phyloP scores from a whole-genome alignment of 2,329 filamentous ascomycete genomes.

The Tolypocladium ovalisporum region DNA sequence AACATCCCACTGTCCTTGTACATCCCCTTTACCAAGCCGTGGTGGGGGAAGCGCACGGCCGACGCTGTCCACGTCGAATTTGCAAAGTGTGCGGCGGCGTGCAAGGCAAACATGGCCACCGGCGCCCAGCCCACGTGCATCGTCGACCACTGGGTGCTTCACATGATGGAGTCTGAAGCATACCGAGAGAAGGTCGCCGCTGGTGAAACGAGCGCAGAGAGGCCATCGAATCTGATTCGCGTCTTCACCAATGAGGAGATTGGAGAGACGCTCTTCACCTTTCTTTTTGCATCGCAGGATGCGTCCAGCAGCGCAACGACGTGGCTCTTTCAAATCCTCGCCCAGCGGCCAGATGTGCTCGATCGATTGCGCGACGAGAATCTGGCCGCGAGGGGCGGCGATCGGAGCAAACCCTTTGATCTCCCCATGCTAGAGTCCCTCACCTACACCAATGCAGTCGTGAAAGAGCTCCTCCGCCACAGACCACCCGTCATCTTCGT shows the following conservation, averaged over 20 bases:
- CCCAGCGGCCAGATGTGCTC: slow-evolving; percentile 37
- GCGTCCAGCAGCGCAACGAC: slow-evolving; percentile 41
- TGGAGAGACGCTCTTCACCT: slow-evolving; percentile 38
- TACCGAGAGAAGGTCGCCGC: slow-evolving; percentile 55
- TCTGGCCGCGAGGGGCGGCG: slow-evolving; percentile 28
- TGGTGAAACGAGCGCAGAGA: slow-evolving; percentile 33
- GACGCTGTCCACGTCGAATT: slow-evolving; percentile 64
- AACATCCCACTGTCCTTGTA: slow-evolving; percentile 63
- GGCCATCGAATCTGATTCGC: slow-evolving; percentile 35
- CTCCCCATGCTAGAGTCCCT: slow-evolving; percentile 36
- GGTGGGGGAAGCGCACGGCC: slow-evolving; percentile 65
- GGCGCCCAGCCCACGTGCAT: slow-evolving; percentile 62
- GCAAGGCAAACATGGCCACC: slow-evolving; percentile 59
- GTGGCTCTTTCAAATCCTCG: slow-evolving; percentile 40
- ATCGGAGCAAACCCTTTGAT: slow-evolving; percentile 26
- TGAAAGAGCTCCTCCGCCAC: slow-evolving; percentile 42
- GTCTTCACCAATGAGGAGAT: slow-evolving; percentile 40
- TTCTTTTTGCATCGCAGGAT: slow-evolving; percentile 42
- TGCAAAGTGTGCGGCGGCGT: slow-evolving; percentile 57
- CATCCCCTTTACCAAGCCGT: slow-evolving; percentile 64
- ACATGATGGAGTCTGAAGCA: slow-evolving; percentile 60
- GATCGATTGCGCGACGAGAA: slow-evolving; percentile 35
- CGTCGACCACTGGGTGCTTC: slow-evolving; percentile 65
- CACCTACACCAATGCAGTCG: slow-evolving; percentile 38
- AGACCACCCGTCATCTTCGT: slow-evolving; percentile 44